A percentile compares a stretch with the other conserved stretches of the same genome.
phyloP scores from a whole-genome alignment of 176 grass and related monocot genomes.

The Avena atlantica region DNA sequence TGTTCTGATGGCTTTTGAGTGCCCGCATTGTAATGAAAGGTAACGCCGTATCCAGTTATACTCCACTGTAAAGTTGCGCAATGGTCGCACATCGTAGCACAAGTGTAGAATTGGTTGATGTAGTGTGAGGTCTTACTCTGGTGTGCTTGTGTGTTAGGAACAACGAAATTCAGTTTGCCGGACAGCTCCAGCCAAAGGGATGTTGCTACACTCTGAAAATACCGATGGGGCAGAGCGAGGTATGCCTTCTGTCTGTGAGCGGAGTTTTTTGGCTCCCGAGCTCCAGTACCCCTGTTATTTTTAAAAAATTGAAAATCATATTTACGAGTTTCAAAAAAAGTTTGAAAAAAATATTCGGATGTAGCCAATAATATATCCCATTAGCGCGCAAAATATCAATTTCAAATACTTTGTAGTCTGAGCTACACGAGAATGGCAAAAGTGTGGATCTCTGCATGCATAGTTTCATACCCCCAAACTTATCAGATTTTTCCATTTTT shows the following conservation, averaged over 20 bases:
- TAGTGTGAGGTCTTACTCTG: not conserved
- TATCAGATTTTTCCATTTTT: too few relatives aligned
- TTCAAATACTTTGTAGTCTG: too few relatives aligned
- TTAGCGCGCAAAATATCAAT: too few relatives aligned
- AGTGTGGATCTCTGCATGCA: too few relatives aligned
- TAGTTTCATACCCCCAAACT: too few relatives aligned
- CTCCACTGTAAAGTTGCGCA: not conserved
- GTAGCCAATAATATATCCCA: too few relatives aligned
- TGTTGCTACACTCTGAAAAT: constrained; percentile 71
- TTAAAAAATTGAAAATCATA: too few relatives aligned
- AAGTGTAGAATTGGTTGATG: not conserved
- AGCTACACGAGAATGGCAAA: too few relatives aligned
- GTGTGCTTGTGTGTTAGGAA: constrained; percentile 54
- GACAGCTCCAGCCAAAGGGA: constrained; percentile 83
- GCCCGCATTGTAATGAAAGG: constrained; percentile 88
- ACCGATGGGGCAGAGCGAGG: constrained; percentile 60
- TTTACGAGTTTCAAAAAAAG: too few relatives aligned
- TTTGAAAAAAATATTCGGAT: too few relatives aligned
- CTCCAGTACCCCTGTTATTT: too few relatives aligned
- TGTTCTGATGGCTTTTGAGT: constrained; percentile 94
- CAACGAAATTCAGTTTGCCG: constrained; percentile 96
- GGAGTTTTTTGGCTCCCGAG: not conserved
- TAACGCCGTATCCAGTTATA: constrained; percentile 18
- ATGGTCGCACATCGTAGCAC: not conserved
- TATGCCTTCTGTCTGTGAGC: constrained; percentile 11